Percentiles rank a stretch among this genome's conserved stretches.
Conservation (phyloP, 352 stramenopile genomes). For the Pythium dissotocum region DNA sequence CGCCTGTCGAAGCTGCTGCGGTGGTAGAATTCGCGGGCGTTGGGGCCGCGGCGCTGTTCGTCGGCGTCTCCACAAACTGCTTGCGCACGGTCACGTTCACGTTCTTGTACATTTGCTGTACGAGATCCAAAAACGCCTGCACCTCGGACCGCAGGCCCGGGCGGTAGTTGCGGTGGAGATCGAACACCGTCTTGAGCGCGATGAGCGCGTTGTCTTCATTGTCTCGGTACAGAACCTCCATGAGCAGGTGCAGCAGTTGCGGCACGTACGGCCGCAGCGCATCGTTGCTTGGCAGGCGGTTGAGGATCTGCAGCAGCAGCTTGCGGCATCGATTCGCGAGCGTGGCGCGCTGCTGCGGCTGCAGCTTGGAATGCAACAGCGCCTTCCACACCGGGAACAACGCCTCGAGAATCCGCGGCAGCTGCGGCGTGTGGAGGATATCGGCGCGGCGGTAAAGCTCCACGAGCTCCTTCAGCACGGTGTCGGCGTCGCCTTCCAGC, state of each 20-base stretch:
- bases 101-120: constrained; percentile 92
- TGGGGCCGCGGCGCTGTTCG: constrained; percentile 4
- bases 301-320: constrained; percentile 94
- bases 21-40: constrained; percentile 6
- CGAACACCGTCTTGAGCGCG: constrained; percentile 95
- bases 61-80: constrained; percentile 66
- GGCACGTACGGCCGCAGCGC: constrained; percentile 92
- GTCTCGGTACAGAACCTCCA: constrained; percentile 94
- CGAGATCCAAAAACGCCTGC: constrained; percentile 84
- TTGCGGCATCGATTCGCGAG: constrained; percentile 90
- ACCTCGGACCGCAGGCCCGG: constrained; percentile 90
- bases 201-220: constrained; percentile 97
- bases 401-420: constrained; percentile 87
- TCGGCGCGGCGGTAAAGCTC: constrained; percentile 87
- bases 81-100: constrained; percentile 82
- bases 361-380: constrained; percentile 76
- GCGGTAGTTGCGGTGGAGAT: constrained; percentile 96
- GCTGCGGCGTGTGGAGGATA: constrained; percentile 89
- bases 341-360: constrained; percentile 75
- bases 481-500: constrained; percentile 70
- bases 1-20: constrained; percentile 1
- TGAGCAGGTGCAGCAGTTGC: constrained; percentile 90
- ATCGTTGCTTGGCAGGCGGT: constrained; percentile 94
- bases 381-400: constrained; percentile 90
- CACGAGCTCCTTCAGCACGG: constrained; percentile 81